Conservation (phyloP, 73 alveolate genomes). For the Paramecium tetraurelia region DNA sequence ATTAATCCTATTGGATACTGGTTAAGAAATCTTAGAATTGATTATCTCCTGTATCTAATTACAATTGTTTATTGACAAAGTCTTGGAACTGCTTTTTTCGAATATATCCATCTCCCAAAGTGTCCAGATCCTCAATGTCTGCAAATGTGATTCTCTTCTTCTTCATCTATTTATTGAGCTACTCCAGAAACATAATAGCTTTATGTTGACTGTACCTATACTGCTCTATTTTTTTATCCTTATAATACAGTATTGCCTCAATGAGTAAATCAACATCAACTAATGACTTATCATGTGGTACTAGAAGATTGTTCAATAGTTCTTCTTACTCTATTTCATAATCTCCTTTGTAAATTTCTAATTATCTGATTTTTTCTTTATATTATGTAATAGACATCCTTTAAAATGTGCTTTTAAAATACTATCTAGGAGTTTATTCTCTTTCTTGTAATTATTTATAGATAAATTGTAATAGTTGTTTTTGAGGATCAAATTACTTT, state of each 20-base stretch:
- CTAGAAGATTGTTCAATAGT: neutral
- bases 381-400: neutral
- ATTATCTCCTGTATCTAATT: neutral
- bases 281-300: neutral
- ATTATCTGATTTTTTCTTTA: neutral
- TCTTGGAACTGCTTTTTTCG: neutral
- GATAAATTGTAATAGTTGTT: neutral
- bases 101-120: neutral
- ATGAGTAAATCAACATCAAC: neutral
- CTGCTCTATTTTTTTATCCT: neutral
- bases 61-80: neutral
- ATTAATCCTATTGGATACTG: neutral
- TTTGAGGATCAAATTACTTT: neutral
- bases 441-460: neutral
- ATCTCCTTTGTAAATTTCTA: neutral
- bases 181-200: neutral
- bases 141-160: neutral
- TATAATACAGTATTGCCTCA: neutral
- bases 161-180: neutral
- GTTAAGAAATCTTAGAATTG: neutral
- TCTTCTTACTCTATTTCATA: conserved; percentile 21
- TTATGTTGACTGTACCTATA: neutral
- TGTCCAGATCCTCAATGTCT: neutral
- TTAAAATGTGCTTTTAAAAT: neutral
- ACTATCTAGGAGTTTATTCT: neutral